These are phyloP conservation scores for Aspergillus tubingensis DNA, from an alignment of 2,329 filamentous ascomycete species.

Conservation along the genomic window DNA sequence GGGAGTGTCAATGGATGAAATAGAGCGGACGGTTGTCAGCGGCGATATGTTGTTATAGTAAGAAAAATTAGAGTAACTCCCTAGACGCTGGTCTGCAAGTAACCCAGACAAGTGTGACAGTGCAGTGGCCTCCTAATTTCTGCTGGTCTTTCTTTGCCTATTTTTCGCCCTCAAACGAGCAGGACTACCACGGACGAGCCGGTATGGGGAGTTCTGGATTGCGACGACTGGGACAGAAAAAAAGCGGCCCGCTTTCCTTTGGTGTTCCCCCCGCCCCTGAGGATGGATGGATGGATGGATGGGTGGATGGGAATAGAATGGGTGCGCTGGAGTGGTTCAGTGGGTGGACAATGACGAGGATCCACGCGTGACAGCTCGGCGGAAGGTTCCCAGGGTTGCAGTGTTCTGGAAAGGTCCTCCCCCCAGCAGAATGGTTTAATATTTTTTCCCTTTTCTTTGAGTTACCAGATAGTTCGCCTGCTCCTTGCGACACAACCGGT, in stretches of 20 bases:
- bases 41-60: background rate
- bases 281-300: constrained; percentile 3
- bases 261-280: constrained; percentile 20
- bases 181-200: constrained; percentile 19
- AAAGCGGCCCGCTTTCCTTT: constrained; percentile 15
- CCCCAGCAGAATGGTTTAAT: background rate
- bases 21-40: constrained; percentile 1
- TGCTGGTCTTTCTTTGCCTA: constrained; percentile 2
- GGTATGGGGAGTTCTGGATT: constrained; percentile 14
- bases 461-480: background rate
- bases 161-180: constrained; percentile 12
- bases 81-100: background rate
- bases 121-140: background rate
- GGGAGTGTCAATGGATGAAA: constrained; percentile 1
- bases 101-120: background rate
- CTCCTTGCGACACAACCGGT: background rate
- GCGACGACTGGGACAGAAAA: constrained; percentile 15
- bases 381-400: constrained; percentile 6
- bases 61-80: constrained; percentile 2
- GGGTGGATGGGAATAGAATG: background rate
- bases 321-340: constrained; percentile 6
- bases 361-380: constrained; percentile 13
- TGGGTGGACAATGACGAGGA: constrained; percentile 9
- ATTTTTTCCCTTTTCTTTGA: background rate
- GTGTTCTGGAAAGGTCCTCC: background rate